Evolutionary conservation across 805 yeast genomes (phyloP).

Genomic region (baker's yeast (Saccharomyces cerevisiae)): DNA sequence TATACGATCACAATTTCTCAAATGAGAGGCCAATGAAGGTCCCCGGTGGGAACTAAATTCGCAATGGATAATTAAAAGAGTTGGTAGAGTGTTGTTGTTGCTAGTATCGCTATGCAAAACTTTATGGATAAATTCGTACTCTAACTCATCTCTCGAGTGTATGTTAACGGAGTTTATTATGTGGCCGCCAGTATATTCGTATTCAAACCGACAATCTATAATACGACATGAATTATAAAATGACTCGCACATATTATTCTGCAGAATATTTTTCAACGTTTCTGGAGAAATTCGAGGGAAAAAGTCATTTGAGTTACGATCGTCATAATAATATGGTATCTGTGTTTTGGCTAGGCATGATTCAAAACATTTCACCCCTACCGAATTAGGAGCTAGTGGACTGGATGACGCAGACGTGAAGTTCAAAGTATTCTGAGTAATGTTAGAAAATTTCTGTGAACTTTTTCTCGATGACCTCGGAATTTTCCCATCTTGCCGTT

Average conservation of each 20-base stretch:
- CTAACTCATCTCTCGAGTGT: slow-evolving; percentile 61
- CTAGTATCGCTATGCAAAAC: slow-evolving; percentile 1
- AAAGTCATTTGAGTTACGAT: slow-evolving; percentile 37
- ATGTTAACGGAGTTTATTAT: slow-evolving; percentile 75
- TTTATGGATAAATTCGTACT: slow-evolving; percentile 39
- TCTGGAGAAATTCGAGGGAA: slow-evolving; percentile 39
- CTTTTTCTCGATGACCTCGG: background rate
- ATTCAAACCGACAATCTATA: slow-evolving; percentile 86
- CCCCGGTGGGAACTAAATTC: slow-evolving; percentile 90
- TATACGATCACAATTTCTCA: slow-evolving; percentile 75
- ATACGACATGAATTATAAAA: slow-evolving; percentile 51
- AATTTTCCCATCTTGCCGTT: background rate
- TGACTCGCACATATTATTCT: slow-evolving; percentile 31
- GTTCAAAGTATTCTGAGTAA: background rate
- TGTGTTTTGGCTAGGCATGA: slow-evolving; percentile 39
- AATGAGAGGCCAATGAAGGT: slow-evolving; percentile 84
- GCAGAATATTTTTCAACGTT: slow-evolving; percentile 35
- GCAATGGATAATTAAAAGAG: slow-evolving; percentile 79
- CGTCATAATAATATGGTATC: slow-evolving; percentile 44
- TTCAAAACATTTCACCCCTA: slow-evolving; percentile 19
- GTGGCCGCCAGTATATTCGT: slow-evolving; percentile 91
- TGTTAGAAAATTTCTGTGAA: background rate
- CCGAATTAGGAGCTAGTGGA: background rate
- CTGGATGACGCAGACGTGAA: background rate
- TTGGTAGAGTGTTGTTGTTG: slow-evolving; percentile 11